Evolutionary conservation across 1,284 basidiomycete species (phyloP).

Genomic region (Tilletia indica): DNA sequence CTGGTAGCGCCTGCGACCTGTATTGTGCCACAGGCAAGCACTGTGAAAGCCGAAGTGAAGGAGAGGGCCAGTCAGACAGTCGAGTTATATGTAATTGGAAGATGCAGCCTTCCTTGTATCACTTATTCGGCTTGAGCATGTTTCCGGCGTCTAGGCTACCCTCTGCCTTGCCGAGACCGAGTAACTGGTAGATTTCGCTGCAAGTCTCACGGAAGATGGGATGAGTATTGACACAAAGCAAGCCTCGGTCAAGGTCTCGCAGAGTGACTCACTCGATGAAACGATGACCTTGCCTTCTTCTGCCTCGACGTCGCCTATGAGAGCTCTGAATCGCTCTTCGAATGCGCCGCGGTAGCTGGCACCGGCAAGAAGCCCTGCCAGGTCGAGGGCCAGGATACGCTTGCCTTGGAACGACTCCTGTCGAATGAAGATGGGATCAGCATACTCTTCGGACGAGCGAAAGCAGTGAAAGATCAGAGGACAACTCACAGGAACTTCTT

Average conservation of each 20-base stretch:
- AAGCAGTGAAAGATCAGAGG: background rate
- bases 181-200: constrained; percentile 72
- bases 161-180: constrained; percentile 85
- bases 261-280: constrained; percentile 66
- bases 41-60: constrained; percentile 62
- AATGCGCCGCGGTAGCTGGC: constrained; percentile 86
- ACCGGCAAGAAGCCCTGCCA: constrained; percentile 77
- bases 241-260: background rate
- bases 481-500: constrained; percentile 70
- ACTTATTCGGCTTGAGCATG: constrained; percentile 22
- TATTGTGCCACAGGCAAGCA: constrained; percentile 60
- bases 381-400: constrained; percentile 67
- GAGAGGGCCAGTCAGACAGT: too few relatives aligned
- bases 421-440: background rate
- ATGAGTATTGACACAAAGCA: background rate
- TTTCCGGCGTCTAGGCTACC: constrained; percentile 75
- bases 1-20: constrained; percentile 30
- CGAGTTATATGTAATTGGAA: constrained; percentile 74
- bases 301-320: constrained; percentile 75
- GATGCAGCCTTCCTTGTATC: constrained; percentile 61
- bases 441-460: background rate
- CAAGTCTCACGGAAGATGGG: background rate
- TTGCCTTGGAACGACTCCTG: constrained; percentile 56
- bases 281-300: constrained; percentile 63
- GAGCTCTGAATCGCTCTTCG: constrained; percentile 84